These are phyloP conservation scores for Pseudopyrenochaeta lycopersici DNA, from an alignment of 2,329 filamentous ascomycete species.

Conservation along the genomic window DNA sequence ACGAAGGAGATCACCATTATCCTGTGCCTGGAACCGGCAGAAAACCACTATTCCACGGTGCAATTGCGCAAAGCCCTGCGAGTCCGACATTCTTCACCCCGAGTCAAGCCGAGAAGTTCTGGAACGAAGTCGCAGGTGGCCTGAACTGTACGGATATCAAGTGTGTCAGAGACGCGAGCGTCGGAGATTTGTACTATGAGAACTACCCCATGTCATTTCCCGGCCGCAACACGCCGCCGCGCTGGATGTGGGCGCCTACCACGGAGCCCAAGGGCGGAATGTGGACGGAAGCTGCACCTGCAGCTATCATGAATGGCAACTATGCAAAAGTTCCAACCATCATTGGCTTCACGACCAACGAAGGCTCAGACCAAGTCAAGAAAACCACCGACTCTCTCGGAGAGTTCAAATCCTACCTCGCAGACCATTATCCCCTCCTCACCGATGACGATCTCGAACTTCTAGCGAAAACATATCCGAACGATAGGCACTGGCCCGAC, in stretches of 20 bases:
- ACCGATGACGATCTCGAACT: constrained; percentile 59
- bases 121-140: constrained; percentile 38
- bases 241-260: constrained; percentile 48
- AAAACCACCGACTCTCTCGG: constrained; percentile 48
- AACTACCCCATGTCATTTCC: constrained; percentile 47
- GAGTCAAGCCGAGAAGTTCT: constrained; percentile 42
- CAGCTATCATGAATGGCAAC: constrained; percentile 35
- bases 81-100: constrained; percentile 45
- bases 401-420: constrained; percentile 45
- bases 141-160: constrained; percentile 42
- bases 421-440: constrained; percentile 57
- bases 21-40: constrained; percentile 36
- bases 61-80: constrained; percentile 41
- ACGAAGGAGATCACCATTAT: constrained; percentile 39
- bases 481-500: constrained; percentile 46
- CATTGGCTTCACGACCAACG: constrained; percentile 44
- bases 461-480: constrained; percentile 39
- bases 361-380: constrained; percentile 54
- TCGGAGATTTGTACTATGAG: constrained; percentile 42
- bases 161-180: constrained; percentile 36
- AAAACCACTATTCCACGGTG: constrained; percentile 42
- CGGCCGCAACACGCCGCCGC: constrained; percentile 39
- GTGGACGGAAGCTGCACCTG: constrained; percentile 38
- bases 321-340: constrained; percentile 44
- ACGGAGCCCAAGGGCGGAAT: constrained; percentile 39